Evolutionary conservation across 2,329 filamentous ascomycete genomes (phyloP).

Genomic region (Setomelanomma holmii): DNA sequence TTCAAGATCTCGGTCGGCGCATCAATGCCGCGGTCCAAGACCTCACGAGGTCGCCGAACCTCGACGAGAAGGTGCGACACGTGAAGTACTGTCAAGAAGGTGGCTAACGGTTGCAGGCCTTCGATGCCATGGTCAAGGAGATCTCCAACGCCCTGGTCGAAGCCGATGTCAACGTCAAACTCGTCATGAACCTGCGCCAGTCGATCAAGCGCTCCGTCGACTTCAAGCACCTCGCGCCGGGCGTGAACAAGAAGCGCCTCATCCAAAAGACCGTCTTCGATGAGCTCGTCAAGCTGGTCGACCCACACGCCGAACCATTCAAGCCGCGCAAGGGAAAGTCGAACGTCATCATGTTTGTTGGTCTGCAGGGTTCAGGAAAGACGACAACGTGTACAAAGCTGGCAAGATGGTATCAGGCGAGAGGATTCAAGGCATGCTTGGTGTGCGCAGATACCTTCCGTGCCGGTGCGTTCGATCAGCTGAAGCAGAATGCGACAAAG

Average conservation of each 20-base stretch:
- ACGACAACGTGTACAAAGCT: conserved; percentile 98
- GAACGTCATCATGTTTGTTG: conserved; percentile 99
- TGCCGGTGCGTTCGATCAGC: conserved; percentile 95
- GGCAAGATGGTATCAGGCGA: conserved; percentile 89
- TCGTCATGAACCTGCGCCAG: conserved; percentile 89
- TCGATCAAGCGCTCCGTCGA: conserved; percentile 91
- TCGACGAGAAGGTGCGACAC: conserved; percentile 99
- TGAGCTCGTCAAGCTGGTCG: conserved; percentile 92
- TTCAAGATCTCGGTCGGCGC: conserved; percentile 97
- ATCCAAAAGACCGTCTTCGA: conserved; percentile 99
- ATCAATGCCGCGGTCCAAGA: conserved; percentile 97
- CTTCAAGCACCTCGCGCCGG: conserved; percentile 89
- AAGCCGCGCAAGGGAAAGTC: conserved; percentile 95
- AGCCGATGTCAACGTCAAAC: conserved; percentile 95
- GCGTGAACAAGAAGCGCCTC: conserved; percentile 96
- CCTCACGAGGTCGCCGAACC: conserved; percentile 87
- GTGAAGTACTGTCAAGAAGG: no score
- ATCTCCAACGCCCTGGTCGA: conserved; percentile 95
- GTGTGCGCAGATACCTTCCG: conserved; percentile 99
- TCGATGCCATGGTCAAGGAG: conserved; percentile 98
- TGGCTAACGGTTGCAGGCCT: no score
- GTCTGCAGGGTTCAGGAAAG: conserved; percentile 95
- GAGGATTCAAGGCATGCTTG: conserved; percentile 90
- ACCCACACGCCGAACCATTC: conserved; percentile 93
- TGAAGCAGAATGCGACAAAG: conserved; percentile 99